Percentiles rank a stretch among this genome's conserved stretches.
Evolutionary conservation across 352 stramenopile species (phyloP).

Genomic region (Pythium diclinum): DNA sequence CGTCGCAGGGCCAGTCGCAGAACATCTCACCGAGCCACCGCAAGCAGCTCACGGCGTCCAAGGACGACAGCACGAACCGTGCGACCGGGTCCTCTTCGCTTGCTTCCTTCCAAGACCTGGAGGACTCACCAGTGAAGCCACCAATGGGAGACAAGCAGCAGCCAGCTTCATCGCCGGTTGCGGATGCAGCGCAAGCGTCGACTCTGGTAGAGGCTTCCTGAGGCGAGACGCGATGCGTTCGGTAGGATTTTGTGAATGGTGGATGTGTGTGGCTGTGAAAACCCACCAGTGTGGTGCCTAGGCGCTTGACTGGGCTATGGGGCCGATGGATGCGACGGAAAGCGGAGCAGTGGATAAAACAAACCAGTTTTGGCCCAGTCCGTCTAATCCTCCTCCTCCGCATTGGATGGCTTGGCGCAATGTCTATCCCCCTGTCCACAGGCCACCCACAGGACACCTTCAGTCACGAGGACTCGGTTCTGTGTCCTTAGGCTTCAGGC

Average conservation of each 20-base stretch:
- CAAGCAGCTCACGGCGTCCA: slow-evolving; percentile 40
- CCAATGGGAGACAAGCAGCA: slow-evolving; percentile 5
- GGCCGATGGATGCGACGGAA: neutral
- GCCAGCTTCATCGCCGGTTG: neutral
- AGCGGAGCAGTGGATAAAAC: neutral
- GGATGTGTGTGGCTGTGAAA: neutral
- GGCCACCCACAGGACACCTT: neutral
- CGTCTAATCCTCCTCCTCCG: neutral
- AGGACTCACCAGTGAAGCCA: neutral
- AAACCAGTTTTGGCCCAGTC: neutral
- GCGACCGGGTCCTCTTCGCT: slow-evolving; percentile 36
- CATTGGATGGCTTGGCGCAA: neutral
- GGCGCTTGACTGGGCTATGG: neutral
- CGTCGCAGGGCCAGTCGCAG: slow-evolving; percentile 7
- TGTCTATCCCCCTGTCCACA: neutral
- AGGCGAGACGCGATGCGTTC: neutral
- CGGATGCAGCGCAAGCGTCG: neutral
- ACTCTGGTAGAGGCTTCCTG: neutral
- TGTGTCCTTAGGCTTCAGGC: too few species aligned
- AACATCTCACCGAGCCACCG: slow-evolving; percentile 52
- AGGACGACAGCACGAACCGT: slow-evolving; percentile 31
- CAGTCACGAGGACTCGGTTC: too few species aligned
- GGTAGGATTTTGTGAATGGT: slow-evolving; percentile 4
- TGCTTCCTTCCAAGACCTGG: slow-evolving; percentile 37
- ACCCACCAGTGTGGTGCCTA: neutral